Conservation (phyloP, 2,329 filamentous ascomycete species). For the Lecanicillium sp. region DNA sequence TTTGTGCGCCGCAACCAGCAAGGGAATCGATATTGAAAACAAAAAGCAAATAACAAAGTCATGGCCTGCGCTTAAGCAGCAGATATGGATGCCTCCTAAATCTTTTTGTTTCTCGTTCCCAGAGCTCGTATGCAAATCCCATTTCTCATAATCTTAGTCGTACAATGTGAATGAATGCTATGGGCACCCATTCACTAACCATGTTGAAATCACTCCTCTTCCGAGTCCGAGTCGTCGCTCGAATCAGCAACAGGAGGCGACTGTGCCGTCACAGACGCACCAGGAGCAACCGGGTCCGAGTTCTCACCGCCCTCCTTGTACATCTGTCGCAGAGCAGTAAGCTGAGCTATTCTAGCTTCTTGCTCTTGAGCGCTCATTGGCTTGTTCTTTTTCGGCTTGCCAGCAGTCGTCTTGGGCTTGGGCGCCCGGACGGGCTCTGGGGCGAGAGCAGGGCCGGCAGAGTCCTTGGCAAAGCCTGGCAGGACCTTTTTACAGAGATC, state of each 20-base stretch:
- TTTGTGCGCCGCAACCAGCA: background rate
- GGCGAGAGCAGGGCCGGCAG: slow-evolving; percentile 22
- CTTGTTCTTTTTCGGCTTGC: slow-evolving; percentile 66
- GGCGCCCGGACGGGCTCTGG: slow-evolving; percentile 26
- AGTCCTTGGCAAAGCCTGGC: slow-evolving; percentile 34
- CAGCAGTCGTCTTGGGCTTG: slow-evolving; percentile 27
- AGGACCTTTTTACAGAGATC: slow-evolving; percentile 39
- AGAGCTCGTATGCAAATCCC: slow-evolving; percentile 9
- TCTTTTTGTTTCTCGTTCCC: slow-evolving; percentile 1
- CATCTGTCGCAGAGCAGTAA: slow-evolving; percentile 47
- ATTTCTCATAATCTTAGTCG: slow-evolving; percentile 13
- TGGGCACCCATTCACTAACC: background rate
- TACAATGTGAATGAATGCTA: slow-evolving; percentile 8
- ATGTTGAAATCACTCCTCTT: slow-evolving; percentile 34
- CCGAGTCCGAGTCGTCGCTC: slow-evolving; percentile 42
- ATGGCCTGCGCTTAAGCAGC: no score
- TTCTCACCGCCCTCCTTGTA: slow-evolving; percentile 30
- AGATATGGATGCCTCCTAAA: no score
- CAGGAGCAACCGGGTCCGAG: slow-evolving; percentile 21
- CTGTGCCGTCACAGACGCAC: slow-evolving; percentile 18
- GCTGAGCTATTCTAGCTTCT: slow-evolving; percentile 56
- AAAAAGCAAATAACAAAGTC: no score
- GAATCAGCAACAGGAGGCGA: slow-evolving; percentile 28
- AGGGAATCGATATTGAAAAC: background rate
- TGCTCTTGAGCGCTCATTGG: slow-evolving; percentile 68